Evolutionary conservation across 2,329 filamentous ascomycete species (phyloP), one percentile per base, ranked within the genome.

Genomic region (Colletotrichum simmondsii): DNA sequence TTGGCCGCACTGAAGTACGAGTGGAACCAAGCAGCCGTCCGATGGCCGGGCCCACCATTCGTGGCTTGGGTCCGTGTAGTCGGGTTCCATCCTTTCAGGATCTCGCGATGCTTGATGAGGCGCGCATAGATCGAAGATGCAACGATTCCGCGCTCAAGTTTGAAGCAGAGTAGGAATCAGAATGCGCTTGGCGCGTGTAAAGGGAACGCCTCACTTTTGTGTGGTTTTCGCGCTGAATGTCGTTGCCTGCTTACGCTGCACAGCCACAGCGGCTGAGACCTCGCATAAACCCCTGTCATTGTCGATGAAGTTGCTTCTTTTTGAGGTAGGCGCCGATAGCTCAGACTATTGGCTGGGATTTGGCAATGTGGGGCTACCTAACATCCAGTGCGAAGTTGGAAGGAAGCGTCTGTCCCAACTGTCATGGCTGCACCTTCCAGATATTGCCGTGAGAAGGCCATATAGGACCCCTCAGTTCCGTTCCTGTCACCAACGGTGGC

Each of bases 1-100:
- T 22, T 49, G 30, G 37, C 58, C 58, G 37, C 35, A 19, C 24
- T 61, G 58, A 10, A 61, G 58, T 10, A 61, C 58, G 14, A 61
- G 37, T 19, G 58, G 58, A 37, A 61, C 58, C 58, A 61, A 61
- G 8, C 37, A 46, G 58, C 58, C 58, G 58, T 61, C 58, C 19
- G 58, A 61, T 49, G 58, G 58, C 24, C 35, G 58, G 8, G 14
- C 10, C 58, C 58, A 61, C 58, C 58, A 61, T 6, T 61, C 58
- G 28, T 61, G 58, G 24, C 24, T 42, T 24, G 58, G 32, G 58
- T 42, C 32, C 37, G 22, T 26, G 14, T 42, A 26, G n/a, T 42
- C 32, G 30, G 30, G 7, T 11, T 42, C 30, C 58, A 71, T 35
- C n/a, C 11, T 4, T 12, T 46, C 7, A 22, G 37, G 22, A 10